Conservation (phyloP, 2,329 filamentous ascomycete genomes). For the Akanthomyces dipterigenus region DNA sequence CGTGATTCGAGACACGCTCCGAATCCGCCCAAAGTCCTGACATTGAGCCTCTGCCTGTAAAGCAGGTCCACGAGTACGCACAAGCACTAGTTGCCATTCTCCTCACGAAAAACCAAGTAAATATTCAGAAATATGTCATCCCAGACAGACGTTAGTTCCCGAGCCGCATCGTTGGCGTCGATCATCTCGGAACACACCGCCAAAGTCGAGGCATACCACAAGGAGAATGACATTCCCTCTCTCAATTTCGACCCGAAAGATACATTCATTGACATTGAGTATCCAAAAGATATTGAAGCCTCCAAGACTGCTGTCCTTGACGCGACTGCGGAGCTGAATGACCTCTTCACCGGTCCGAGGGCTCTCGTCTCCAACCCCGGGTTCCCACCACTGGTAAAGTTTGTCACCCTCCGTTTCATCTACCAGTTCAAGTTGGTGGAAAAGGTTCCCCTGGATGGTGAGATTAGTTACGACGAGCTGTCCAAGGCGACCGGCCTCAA, state of each 20-base stretch:
- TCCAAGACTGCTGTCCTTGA: background rate
- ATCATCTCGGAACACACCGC: background rate
- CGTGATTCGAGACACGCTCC: background rate
- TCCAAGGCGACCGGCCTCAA: background rate
- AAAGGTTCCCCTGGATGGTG: background rate
- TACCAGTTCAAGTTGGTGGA: background rate
- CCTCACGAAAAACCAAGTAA: background rate
- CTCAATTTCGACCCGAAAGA: background rate
- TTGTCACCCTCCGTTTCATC: slow-evolving; percentile 2
- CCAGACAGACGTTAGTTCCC: background rate
- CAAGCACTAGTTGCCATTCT: background rate
- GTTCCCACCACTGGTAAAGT: background rate
- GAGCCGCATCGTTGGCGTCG: background rate
- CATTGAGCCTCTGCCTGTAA: background rate
- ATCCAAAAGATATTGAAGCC: background rate
- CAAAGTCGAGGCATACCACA: background rate
- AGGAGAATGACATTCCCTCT: background rate
- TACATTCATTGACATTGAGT: background rate
- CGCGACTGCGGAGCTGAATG: background rate
- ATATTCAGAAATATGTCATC: background rate
- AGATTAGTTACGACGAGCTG: background rate
- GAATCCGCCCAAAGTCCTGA: background rate
- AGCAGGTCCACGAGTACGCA: background rate
- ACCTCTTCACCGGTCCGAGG: background rate
- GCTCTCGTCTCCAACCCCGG: background rate